Base-by-base conservation (phyloP, 441 rosid genomes). In the Sinapis alba region DNA sequence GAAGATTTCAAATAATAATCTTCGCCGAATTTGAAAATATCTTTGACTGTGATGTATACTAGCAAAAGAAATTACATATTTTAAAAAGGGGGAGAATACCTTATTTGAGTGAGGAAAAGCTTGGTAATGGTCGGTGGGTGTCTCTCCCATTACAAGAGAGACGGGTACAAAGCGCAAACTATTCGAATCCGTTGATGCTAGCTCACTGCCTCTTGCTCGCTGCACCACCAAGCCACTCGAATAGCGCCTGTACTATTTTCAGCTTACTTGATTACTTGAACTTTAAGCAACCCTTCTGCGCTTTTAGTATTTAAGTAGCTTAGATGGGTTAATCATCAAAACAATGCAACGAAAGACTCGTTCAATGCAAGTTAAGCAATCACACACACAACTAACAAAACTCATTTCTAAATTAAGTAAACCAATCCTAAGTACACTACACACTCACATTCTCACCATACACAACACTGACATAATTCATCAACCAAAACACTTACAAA, bases 311-410 rank as follows among this genome's bases (percentile, higher is more conserved):
- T 60, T 61, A 21, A 62, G 61, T n/a, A 73, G 43, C 43, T 73
- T 59, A 60, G 3, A 54, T 61, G 63, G 43, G 34, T 67, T 67
- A 68, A 68, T 68, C 36, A 43, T 54, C 23, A 27, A 63, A 54
- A 63, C 30, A 69, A 41, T 69, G 51, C 53, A 15, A 72, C 81
- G 15, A 62, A 62, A 67, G 81, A 78, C 81, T 73, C 81, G 81
- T 68, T 78, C 81, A 78, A 73, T 67, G 70, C 74, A 73, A 73
- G 36, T 62, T 16, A 73, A 43, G 4, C 47, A 72, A 61, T 78
- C 65, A 72, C 65, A 76, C 69, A 51, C 56, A 47, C 51, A 70
- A 76, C 34, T 64, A 47, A 23, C 58, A 77, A 62, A 38, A 27
- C 53, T 64, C 53, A 26, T 38, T 68, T 62, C 81, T 78, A 78